These are phyloP conservation scores for Ilyonectria mors-panacis DNA, from an alignment of 2,329 filamentous ascomycete species.

Conservation along the genomic window DNA sequence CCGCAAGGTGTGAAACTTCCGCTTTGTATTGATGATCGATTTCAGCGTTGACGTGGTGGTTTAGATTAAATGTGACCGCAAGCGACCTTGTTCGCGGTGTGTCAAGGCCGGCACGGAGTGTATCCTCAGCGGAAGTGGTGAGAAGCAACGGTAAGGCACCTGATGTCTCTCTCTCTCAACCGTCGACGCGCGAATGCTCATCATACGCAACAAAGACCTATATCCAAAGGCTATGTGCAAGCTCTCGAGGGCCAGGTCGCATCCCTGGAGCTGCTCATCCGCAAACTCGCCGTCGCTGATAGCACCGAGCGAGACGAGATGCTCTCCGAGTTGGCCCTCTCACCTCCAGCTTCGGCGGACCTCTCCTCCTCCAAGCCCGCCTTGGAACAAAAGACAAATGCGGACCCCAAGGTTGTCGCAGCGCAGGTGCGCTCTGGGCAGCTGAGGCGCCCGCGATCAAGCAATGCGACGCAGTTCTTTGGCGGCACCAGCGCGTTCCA, in stretches of 20 bases:
- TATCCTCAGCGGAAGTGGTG: slow-evolving; percentile 57
- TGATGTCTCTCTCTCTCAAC: not conserved
- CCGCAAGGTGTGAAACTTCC: slow-evolving; percentile 55
- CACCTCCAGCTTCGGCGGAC: slow-evolving; percentile 36
- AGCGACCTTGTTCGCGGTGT: slow-evolving; percentile 66
- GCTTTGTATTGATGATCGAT: not conserved
- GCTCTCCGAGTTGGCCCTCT: slow-evolving; percentile 55
- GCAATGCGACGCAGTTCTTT: slow-evolving; percentile 62
- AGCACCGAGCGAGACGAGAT: slow-evolving; percentile 58
- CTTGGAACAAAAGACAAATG: slow-evolving; percentile 44
- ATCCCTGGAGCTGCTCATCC: slow-evolving; percentile 62
- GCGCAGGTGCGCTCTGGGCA: slow-evolving; percentile 53
- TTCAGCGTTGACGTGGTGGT: slow-evolving; percentile 27
- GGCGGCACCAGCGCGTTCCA: slow-evolving; percentile 64
- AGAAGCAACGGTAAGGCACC: slow-evolving; percentile 57
- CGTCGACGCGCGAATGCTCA: slow-evolving; percentile 14
- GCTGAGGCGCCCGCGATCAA: slow-evolving; percentile 57
- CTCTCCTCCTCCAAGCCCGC: slow-evolving; percentile 30
- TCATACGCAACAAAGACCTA: slow-evolving; percentile 52
- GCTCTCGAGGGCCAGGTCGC: slow-evolving; percentile 64
- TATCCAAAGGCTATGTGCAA: slow-evolving; percentile 62
- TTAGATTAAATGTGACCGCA: slow-evolving; percentile 68
- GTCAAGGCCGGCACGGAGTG: slow-evolving; percentile 58
- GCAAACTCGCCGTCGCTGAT: slow-evolving; percentile 59
- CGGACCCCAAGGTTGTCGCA: slow-evolving; percentile 50